Evolutionary conservation across 2,329 filamentous ascomycete genomes (phyloP).

Genomic region (Aspergillus pseudonomiae): DNA sequence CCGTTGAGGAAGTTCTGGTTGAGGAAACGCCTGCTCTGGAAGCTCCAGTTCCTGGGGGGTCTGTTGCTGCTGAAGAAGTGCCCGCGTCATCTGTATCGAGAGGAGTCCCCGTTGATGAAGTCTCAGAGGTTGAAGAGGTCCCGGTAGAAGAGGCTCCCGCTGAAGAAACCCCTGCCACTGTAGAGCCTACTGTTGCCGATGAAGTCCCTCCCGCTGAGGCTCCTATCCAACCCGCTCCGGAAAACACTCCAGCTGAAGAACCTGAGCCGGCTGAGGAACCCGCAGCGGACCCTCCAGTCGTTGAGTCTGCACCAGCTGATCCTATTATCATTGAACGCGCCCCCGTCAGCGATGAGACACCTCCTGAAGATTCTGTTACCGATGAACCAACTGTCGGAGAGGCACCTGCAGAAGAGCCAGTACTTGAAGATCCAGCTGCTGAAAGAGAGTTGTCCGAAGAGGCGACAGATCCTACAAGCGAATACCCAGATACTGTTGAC

Average conservation of each 20-base stretch:
- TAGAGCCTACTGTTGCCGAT: constrained; percentile 11
- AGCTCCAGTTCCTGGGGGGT: constrained; percentile 14
- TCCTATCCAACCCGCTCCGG: constrained; percentile 12
- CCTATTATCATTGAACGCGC: not conserved
- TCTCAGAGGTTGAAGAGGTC: constrained; percentile 19
- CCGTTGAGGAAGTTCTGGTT: constrained; percentile 18
- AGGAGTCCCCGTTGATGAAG: constrained; percentile 11
- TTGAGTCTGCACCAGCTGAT: constrained; percentile 13
- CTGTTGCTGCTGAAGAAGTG: constrained; percentile 16
- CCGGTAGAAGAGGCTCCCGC: constrained; percentile 10
- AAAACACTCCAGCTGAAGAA: constrained; percentile 17
- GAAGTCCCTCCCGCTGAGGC: constrained; percentile 13
- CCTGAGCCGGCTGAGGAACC: constrained; percentile 9
- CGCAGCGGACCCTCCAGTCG: not conserved
- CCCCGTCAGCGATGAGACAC: not conserved
- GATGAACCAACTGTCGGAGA: constrained; percentile 9
- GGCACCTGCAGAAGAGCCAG: constrained; percentile 1
- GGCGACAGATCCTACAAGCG: constrained; percentile 6
- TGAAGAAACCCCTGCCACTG: constrained; percentile 16
- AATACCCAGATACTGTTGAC: constrained; percentile 3
- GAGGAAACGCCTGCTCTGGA: constrained; percentile 14
- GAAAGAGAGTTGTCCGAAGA: constrained; percentile 13
- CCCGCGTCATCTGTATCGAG: too few relatives aligned
- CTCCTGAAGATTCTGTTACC: constrained; percentile 8
- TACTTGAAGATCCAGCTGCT: constrained; percentile 10